Conservation (phyloP, 345 rosid genomes). For the Brassica napus region Da-Ae NC_063440.1:15567001-15567500, state of each 20-base stretch:
- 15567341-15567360: not conserved
- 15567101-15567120: too few species aligned
- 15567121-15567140: too few species aligned
- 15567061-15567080: too few species aligned
- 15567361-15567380: constrained; percentile 20
- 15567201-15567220: not conserved
- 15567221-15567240: not conserved
- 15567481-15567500: constrained; percentile 23
- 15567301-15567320: not conserved
- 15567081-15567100: too few species aligned
- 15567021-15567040: too few species aligned
- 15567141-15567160: too few species aligned
- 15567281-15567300: constrained; percentile 23
- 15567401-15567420: constrained; percentile 4
- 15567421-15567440: constrained; percentile 34
- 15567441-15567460: constrained; percentile 21
- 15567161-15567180: not conserved
- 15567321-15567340: not conserved
- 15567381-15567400: not conserved
- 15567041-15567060: too few species aligned
- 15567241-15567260: not conserved
- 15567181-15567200: too few species aligned
- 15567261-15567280: constrained; percentile 24
- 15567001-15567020: too few species aligned
- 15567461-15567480: constrained; percentile 9